Evolutionary conservation across 768 basidiomycete genomes (phyloP).

Genomic region (Cystofilobasidium ferigula): DNA sequence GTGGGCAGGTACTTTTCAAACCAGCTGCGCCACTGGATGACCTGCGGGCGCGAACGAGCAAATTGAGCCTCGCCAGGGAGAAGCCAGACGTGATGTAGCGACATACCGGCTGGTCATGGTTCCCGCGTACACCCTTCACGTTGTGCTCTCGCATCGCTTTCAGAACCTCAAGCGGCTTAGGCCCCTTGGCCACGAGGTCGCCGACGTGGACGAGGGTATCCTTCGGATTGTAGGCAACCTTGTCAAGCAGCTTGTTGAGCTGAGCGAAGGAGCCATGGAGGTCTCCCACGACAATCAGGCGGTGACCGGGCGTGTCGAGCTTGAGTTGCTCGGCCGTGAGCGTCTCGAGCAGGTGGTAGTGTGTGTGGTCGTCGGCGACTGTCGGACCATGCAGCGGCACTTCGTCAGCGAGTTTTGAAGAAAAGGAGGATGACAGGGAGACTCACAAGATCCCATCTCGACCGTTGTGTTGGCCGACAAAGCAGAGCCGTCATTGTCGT

Average conservation of each 20-base stretch:
- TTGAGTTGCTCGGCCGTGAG: not conserved
- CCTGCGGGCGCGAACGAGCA: slow-evolving; percentile 35
- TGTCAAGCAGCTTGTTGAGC: slow-evolving; percentile 55
- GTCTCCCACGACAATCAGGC: slow-evolving; percentile 55
- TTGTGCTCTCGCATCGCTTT: slow-evolving; percentile 53
- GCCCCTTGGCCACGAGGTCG: slow-evolving; percentile 66
- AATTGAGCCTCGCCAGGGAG: not conserved
- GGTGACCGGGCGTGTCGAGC: not conserved
- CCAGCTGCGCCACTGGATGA: slow-evolving; percentile 84
- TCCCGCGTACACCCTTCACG: slow-evolving; percentile 70
- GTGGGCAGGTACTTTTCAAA: slow-evolving; percentile 40
- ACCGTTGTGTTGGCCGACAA: not conserved
- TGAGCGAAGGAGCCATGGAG: slow-evolving; percentile 69
- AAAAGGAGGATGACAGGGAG: too few relatives aligned
- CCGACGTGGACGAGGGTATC: slow-evolving; percentile 75
- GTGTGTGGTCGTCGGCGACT: slow-evolving; percentile 2
- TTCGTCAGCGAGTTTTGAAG: too few relatives aligned
- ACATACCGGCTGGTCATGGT: slow-evolving; percentile 64
- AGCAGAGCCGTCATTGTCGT: not conserved
- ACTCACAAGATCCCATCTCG: not conserved
- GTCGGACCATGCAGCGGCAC: not conserved
- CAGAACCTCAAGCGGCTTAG: slow-evolving; percentile 53
- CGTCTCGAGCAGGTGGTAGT: not conserved
- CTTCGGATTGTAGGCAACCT: slow-evolving; percentile 50
- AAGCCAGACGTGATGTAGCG: not conserved